Evolutionary conservation across 345 rosid genomes (phyloP).

Genomic region (Ceriops zippeliana): DNA sequence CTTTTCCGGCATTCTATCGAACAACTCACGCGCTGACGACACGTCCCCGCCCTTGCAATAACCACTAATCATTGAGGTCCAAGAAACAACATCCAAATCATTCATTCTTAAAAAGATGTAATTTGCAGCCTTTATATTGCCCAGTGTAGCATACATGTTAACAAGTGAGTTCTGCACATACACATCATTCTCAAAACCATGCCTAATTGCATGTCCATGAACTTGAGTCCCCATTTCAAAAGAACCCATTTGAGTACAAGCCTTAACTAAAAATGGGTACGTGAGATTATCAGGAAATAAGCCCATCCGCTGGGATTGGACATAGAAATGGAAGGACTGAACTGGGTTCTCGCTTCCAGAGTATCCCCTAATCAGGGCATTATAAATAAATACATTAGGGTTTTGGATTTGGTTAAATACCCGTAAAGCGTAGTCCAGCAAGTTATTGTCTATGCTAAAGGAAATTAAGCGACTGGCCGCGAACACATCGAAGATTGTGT

Average conservation of each 20-base stretch:
- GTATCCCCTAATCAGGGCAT: constrained; percentile 51
- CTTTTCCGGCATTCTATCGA: constrained; percentile 68
- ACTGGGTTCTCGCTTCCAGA: constrained; percentile 40
- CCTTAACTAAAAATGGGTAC: constrained; percentile 59
- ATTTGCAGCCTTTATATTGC: constrained; percentile 46
- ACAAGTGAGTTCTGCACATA: constrained; percentile 65
- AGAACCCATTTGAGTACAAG: constrained; percentile 41
- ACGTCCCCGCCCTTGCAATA: constrained; percentile 43
- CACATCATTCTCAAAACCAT: constrained; percentile 49
- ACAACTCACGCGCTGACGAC: constrained; percentile 52
- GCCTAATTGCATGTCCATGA: constrained; percentile 50
- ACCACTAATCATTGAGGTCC: constrained; percentile 66
- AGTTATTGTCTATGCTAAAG: constrained; percentile 28
- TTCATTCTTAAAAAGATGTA: constrained; percentile 35
- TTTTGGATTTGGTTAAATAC: constrained; percentile 49
- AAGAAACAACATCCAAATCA: constrained; percentile 54
- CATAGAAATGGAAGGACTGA: constrained; percentile 42
- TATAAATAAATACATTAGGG: constrained; percentile 58
- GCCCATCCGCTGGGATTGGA: constrained; percentile 30
- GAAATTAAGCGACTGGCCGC: constrained; percentile 56
- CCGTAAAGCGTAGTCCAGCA: constrained; percentile 38
- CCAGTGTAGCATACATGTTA: constrained; percentile 54
- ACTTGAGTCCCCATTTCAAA: constrained; percentile 46
- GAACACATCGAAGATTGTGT: constrained; percentile 49
- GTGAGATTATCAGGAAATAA: constrained; percentile 63